These are phyloP conservation scores for Tulasnella sp. DNA, from an alignment of 768 basidiomycete genomes.

Conservation along the genomic window DNA sequence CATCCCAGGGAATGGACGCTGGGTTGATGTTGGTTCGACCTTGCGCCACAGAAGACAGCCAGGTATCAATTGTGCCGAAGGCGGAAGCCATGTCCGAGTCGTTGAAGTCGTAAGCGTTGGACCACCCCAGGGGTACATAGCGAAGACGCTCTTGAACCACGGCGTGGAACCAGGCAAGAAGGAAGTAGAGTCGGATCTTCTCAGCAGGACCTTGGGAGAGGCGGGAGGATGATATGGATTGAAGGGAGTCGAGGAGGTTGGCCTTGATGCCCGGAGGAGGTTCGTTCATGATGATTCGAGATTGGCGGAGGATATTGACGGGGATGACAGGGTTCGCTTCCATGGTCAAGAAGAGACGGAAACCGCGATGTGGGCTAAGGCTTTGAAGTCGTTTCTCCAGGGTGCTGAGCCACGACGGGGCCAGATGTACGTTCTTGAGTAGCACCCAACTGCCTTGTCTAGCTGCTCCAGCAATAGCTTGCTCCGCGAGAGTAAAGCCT, in stretches of 20 bases:
- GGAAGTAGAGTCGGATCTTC: conserved; percentile 87
- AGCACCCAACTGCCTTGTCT: conserved; percentile 94
- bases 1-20: conserved; percentile 87
- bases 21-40: conserved; percentile 91
- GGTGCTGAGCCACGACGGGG: conserved; percentile 90
- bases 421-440: conserved; percentile 94
- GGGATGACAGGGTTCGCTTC: conserved; percentile 92
- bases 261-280: conserved; percentile 96
- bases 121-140: conserved; percentile 95
- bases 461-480: conserved; percentile 87
- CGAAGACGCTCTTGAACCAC: conserved; percentile 94
- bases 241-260: conserved; percentile 84
- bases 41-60: conserved; percentile 72
- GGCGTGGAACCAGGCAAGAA: conserved; percentile 98
- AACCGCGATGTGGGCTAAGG: conserved; percentile 76
- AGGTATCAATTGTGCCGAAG: conserved; percentile 83
- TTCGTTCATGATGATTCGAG: conserved; percentile 96
- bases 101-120: conserved; percentile 96
- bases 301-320: conserved; percentile 93
- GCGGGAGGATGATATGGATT: conserved; percentile 59
- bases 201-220: conserved; percentile 83
- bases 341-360: conserved; percentile 98
- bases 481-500: conserved; percentile 92
- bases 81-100: conserved; percentile 96
- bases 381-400: conserved; percentile 95